A percentile compares a stretch with the other conserved stretches of the same genome.
These are phyloP conservation scores for Fusarium kyushuense DNA, from an alignment of 2,329 filamentous ascomycete genomes.

Conservation along the genomic window DNA sequence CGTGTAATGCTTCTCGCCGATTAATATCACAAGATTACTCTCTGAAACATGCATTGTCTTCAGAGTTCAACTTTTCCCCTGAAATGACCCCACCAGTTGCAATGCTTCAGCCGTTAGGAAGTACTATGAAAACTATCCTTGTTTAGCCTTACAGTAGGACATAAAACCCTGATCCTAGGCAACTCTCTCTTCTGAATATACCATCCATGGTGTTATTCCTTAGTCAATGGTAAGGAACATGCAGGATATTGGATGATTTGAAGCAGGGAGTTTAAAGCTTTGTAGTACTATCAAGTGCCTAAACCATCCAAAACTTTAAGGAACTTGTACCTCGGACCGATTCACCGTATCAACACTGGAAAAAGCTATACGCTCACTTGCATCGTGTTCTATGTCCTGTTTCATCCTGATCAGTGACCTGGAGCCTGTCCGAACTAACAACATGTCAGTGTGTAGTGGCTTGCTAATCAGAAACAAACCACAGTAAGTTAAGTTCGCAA, in stretches of 20 bases:
- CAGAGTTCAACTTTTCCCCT: neutral
- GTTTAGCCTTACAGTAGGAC: neutral
- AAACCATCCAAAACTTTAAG: neutral
- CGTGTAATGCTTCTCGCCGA: neutral
- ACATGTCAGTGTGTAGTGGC: too few species aligned
- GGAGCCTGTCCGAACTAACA: neutral
- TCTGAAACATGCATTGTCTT: constrained; percentile 5
- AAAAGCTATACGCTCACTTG: neutral
- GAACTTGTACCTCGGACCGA: neutral
- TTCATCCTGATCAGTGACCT: too few species aligned
- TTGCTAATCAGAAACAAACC: neutral
- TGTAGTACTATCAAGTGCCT: neutral
- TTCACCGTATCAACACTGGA: too few species aligned
- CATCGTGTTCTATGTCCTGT: neutral
- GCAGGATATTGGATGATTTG: neutral
- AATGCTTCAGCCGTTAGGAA: neutral
- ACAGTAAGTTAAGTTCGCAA: neutral
- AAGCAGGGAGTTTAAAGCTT: neutral
- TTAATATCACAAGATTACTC: neutral
- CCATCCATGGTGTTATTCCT: neutral
- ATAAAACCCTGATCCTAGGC: constrained; percentile 5
- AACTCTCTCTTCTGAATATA: neutral
- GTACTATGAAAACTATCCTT: neutral
- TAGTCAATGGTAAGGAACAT: neutral
- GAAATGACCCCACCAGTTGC: neutral